Evolutionary conservation across 495 filamentous ascomycete species (phyloP), one percentile per base, ranked within the genome.

Genomic region (Aspergillus taichungensis): DNA sequence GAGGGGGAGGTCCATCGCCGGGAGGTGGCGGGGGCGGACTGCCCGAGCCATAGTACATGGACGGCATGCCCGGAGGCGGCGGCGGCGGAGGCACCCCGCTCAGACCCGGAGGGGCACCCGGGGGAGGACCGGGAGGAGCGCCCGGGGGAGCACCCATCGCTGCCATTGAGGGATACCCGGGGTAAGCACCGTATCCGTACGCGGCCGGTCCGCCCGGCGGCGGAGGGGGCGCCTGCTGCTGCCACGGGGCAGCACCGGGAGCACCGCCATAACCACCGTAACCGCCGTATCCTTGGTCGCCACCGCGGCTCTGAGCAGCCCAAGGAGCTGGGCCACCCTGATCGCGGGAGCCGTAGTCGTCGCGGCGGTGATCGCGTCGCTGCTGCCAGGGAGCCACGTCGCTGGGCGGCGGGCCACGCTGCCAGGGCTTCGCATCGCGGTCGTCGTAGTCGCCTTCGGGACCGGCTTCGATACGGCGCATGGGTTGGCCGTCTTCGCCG

Each of bases 391-490:
- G 92, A 55, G 92, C 91, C 49, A 88, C 78, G 42, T 82, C 88
- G 42, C 90, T 88, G 33, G 89, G 84, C 28, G 88, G 88, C 1
- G 66, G 69, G 10, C 59, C 61, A 40, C 87, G 88, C 65, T 95
- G 85, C 92, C 92, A 97, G 24, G 92, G 92, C 62, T 90, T 90
- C 47, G 70, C 63, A 53, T 77, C 74, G 52, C 74, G 70, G 49
- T 82, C 80, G 11, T 71, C 72, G 34, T 69, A 68, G 28, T 66
- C 71, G 13, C 74, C 66, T 10, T 71, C 74, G 44, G 88, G 85
- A 14, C 87, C 88, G 36, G 82, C 87, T 74, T 96, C 92, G 53
- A 96, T 94, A 46, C 82, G 85, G 53, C 84, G 84, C 54, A 84
- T 80, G 39, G 77, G 77, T 37, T 82, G 76, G 33, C 75, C 80